phyloP scores from a whole-genome alignment of 116 monocot genomes.

The Posidonia oceanica region DNA sequence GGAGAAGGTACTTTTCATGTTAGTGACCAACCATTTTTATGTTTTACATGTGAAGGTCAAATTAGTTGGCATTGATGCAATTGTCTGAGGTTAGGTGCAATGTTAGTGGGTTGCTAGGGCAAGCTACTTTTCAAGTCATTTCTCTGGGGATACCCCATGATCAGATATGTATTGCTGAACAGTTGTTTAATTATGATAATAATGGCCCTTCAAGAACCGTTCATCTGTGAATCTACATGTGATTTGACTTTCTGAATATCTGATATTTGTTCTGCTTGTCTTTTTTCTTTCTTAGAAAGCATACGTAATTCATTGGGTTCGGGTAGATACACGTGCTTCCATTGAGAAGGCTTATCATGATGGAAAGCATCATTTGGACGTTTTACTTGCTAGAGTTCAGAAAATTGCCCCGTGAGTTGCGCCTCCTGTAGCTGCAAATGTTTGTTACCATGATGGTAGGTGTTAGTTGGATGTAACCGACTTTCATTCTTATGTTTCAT shows the following conservation, averaged over 20 bases:
- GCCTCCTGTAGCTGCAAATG: neutral
- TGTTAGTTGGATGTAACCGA: neutral
- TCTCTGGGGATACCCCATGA: no score
- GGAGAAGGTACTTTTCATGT: conserved; percentile 57
- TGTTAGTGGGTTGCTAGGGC: no score
- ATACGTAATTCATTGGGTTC: conserved; percentile 91
- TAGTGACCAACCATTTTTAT: neutral
- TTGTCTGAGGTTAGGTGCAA: neutral
- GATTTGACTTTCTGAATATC: neutral
- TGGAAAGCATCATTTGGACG: conserved; percentile 45
- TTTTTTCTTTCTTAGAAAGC: conserved; percentile 45
- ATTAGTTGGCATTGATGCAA: neutral
- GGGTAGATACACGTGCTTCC: conserved; percentile 50
- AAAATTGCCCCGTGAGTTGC: conserved; percentile 55
- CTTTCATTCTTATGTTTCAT: neutral
- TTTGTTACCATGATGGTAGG: no score
- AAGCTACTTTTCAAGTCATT: no score
- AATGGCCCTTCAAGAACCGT: neutral
- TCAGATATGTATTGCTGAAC: no score
- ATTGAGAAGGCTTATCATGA: conserved; percentile 76
- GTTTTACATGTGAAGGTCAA: neutral
- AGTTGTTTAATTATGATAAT: neutral
- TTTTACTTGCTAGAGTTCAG: conserved; percentile 53
- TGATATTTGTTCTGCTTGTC: neutral
- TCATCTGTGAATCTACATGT: neutral